Evolutionary conservation across 768 basidiomycete genomes (phyloP), one percentile per base, ranked within the genome.

Genomic region (Podaxis pistillaris): DNA sequence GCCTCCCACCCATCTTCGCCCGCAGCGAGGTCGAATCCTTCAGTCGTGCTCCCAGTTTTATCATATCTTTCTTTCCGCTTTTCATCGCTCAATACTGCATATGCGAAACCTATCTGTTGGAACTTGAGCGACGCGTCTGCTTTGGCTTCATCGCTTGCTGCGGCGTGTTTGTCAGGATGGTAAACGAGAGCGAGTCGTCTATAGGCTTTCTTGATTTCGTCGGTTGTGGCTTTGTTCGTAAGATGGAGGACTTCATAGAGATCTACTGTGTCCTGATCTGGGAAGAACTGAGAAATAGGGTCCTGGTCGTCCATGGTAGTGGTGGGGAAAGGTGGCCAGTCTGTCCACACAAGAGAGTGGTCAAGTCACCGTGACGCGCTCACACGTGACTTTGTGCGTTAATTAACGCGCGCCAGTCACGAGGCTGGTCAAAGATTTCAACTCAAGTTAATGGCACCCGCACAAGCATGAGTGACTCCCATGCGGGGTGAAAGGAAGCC

Each of bases 21-120:
- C 5, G 84, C 83, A 24, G 78, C 86, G 44, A 90, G 71, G 54
- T 88, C 87, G 49, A 90, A 82, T 9, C 83, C 84, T 68, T 98
- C 95, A 65, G 88, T 86, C 8, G 95, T 97, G 66, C 84, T 84
- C 17, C 97, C 97, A 0, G 91, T 96, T 59, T 74, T 75, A 68
- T 98, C 95, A 67, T 98, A 99, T 63, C 86, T 80, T 70, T 84
- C 79, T 70, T 88, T 84, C 66, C 88, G 76, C 69, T 84, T 87
- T 63, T 86, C 86, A 67, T 98, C 95, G 58, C 88, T 82, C 30
- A 98, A 79, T 0, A 98, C 87, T 1, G 93, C 82, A 74, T 97
- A 99, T 9, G 96, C 93, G 70, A 96, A 98, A 0, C 96, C 94
- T 67, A 98, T 84, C 69, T 95, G 93, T 68, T 94, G 93, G 71